These are phyloP conservation scores for Lavandula angustifolia DNA, from an alignment of 257 asterid genomes.

Conservation along the genomic window DNA sequence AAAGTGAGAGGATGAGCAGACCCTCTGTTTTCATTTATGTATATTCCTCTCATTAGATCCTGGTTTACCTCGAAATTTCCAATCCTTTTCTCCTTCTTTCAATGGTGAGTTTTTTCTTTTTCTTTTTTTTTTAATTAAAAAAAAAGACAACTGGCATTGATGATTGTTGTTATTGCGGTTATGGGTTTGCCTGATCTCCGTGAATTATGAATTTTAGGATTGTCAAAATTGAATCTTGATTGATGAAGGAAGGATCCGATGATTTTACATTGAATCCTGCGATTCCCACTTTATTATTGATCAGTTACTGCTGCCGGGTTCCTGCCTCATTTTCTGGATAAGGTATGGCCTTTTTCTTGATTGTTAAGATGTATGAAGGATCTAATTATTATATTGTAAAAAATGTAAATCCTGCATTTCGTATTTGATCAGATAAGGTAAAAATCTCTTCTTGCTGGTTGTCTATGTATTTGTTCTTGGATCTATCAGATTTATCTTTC, in stretches of 20 bases:
- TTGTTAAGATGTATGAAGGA: conserved; percentile 39
- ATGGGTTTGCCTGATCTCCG: conserved; percentile 30
- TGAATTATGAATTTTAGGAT: conserved; percentile 33
- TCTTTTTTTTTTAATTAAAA: neutral
- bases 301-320: conserved; percentile 30
- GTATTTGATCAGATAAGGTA: conserved; percentile 33
- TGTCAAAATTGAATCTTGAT: conserved; percentile 31
- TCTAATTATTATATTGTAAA: conserved; percentile 35
- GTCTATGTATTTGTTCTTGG: conserved; percentile 37
- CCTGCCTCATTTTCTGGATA: conserved; percentile 43
- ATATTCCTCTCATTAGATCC: conserved; percentile 47
- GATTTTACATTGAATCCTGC: conserved; percentile 41
- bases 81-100: conserved; percentile 38
- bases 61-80: conserved; percentile 31
- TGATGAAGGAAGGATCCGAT: conserved; percentile 48
- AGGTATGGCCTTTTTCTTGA: conserved; percentile 20
- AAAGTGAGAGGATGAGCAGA: conserved; percentile 47
- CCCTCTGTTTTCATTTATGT: conserved; percentile 40
- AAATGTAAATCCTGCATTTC: conserved; percentile 38
- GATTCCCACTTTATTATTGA: conserved; percentile 35
- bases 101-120: conserved; percentile 27
- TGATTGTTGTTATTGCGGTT: conserved; percentile 23
- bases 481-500: conserved; percentile 44
- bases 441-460: conserved; percentile 12
- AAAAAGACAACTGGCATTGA: neutral